phyloP scores from a whole-genome alignment of 805 yeast species.

The Starmerella sirachaensis region DNA sequence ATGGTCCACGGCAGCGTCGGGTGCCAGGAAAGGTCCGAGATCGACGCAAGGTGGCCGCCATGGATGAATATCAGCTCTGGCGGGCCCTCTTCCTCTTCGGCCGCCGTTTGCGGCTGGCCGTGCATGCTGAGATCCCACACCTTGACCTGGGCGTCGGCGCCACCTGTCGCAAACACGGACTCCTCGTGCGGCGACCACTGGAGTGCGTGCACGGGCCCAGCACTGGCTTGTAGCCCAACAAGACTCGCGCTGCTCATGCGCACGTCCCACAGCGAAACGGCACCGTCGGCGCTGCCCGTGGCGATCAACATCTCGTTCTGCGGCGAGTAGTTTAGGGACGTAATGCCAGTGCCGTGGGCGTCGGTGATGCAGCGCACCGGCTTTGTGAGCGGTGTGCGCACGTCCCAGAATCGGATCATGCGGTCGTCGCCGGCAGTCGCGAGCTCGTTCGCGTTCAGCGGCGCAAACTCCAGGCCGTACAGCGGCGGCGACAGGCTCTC shows the following conservation, averaged over 20 bases:
- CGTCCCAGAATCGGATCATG: slow-evolving; percentile 54
- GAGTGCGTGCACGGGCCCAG: slow-evolving; percentile 42
- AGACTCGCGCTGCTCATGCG: slow-evolving; percentile 49
- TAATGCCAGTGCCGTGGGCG: slow-evolving; percentile 53
- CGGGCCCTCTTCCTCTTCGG: slow-evolving; percentile 50
- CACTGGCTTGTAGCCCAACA: slow-evolving; percentile 58
- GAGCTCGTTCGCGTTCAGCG: slow-evolving; percentile 39
- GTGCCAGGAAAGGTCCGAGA: slow-evolving; percentile 58
- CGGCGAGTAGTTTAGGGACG: slow-evolving; percentile 58
- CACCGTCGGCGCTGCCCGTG: slow-evolving; percentile 67
- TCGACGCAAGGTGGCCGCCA: slow-evolving; percentile 71
- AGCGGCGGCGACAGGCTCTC: slow-evolving; percentile 38
- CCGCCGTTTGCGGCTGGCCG: slow-evolving; percentile 42
- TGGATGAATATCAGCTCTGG: slow-evolving; percentile 71
- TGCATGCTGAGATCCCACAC: slow-evolving; percentile 58
- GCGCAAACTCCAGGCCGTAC: slow-evolving; percentile 54
- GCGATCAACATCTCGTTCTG: slow-evolving; percentile 42
- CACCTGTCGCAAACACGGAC: slow-evolving; percentile 43
- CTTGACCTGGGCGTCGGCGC: slow-evolving; percentile 57
- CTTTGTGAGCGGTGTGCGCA: slow-evolving; percentile 6
- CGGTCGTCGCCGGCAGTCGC: slow-evolving; percentile 74
- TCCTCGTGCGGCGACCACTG: slow-evolving; percentile 43
- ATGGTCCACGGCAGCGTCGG: slow-evolving; percentile 46
- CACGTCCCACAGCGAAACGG: slow-evolving; percentile 64
- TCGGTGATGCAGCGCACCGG: slow-evolving; percentile 25